Conservation (phyloP, 345 rosid species). For the Eucalyptus albens region DNA sequence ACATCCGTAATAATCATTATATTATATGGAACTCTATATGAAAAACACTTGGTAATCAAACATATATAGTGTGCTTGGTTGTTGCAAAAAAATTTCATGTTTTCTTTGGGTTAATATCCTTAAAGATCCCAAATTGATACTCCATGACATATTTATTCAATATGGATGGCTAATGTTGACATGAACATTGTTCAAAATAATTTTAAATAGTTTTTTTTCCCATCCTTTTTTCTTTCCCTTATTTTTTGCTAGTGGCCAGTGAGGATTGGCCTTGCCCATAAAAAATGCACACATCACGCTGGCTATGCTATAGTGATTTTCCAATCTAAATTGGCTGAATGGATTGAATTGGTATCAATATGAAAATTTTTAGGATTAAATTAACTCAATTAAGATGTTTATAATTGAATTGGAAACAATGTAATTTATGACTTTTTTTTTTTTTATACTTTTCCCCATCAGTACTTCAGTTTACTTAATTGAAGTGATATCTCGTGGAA, state of each 20-base stretch:
- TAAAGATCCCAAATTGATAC: not conserved
- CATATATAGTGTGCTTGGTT: not conserved
- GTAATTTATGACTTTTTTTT: not conserved
- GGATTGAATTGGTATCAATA: rapidly evolving
- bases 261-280: not conserved
- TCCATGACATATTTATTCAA: not conserved
- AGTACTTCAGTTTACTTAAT: not conserved
- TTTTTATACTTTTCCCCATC: rapidly evolving
- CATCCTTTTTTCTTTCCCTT: too few species aligned
- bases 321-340: not conserved
- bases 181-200: rapidly evolving
- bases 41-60: not conserved
- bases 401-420: too few species aligned
- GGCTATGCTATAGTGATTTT: not conserved
- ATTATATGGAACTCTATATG: not conserved
- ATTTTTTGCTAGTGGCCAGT: rapidly evolving
- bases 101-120: rapidly evolving
- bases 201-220: too few species aligned
- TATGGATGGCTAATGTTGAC: rapidly evolving
- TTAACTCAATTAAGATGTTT: rapidly evolving
- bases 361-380: too few species aligned
- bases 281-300: not conserved
- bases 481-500: not conserved
- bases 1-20: not conserved
- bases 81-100: not conserved